Evolutionary conservation across 345 rosid species (phyloP), one percentile per base, ranked within the genome.

Genomic region (Zanthoxylum bungeanum): DNA sequence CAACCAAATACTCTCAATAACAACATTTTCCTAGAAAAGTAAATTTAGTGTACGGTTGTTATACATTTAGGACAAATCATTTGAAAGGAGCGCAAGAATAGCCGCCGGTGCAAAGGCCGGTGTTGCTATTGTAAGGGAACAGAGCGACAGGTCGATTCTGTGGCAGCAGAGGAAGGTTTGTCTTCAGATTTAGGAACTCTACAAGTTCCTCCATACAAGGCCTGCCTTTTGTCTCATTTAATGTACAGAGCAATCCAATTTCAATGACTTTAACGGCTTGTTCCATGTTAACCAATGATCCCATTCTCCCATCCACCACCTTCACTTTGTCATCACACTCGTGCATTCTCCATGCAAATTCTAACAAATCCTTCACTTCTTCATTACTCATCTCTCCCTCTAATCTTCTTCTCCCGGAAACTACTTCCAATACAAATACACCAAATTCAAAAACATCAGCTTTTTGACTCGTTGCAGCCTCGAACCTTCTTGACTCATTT

Each of bases 371-470:
- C 73, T 49, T 78, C 73, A 28, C 83, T 44, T 78, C 85, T 64
- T n/a, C 10, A 10, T 1, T 40, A 40, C 58, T 34, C 46, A 39
- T 50, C 40, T 77, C 81, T 1, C 16, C 34, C 4, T 83, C 87
- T 4, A 73, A 16, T 60, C 83, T 77, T 16, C 66, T 71, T 58
- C 90, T 81, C 8, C 86, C 88, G 0, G 84, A 77, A 22, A 84
- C 80, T 49, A 84, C 85, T 73, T 84, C 90, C 64, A 84, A 30
- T 16, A 75, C 76, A 44, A 86, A 82, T 27, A 80, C 67, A 3
- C 90, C 86, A 2, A 86, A 86, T 40, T 82, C 78, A 30, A 86
- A 86, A 55, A 84, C 88, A 24, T 84, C 85, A 0, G 75, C 76
- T n/a, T 74, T 80, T 22, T 72, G 81, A 34, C 85, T 81, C 25